Evolutionary conservation across 202 grass and related monocot species (phyloP).

Genomic region (Alloteropsis angusta): DNA sequence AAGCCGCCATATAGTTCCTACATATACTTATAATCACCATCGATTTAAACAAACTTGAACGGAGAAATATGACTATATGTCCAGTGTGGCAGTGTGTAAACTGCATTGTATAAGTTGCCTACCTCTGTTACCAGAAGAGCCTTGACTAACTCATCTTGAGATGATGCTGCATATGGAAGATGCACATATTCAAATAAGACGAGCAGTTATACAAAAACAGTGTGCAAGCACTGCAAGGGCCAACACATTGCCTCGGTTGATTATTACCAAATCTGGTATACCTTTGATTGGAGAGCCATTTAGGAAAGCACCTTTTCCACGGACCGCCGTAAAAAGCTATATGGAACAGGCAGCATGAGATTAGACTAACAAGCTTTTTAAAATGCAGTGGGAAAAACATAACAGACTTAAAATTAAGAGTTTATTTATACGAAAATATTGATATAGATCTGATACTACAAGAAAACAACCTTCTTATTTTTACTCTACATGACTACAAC

Average conservation of each 20-base stretch:
- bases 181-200: slow-evolving; percentile 11
- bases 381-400: neutral
- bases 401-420: neutral
- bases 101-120: neutral
- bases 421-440: neutral
- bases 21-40: neutral
- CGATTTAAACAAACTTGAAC: neutral
- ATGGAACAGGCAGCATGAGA: slow-evolving; percentile 11
- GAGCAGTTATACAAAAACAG: neutral
- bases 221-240: neutral
- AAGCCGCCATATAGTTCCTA: neutral
- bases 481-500: neutral
- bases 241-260: neutral
- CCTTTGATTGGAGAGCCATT: slow-evolving; percentile 90
- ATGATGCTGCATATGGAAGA: slow-evolving; percentile 58
- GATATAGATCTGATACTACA: neutral
- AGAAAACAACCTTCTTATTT: neutral
- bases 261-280: slow-evolving; percentile 13
- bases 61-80: neutral
- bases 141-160: slow-evolving; percentile 82
- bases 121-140: slow-evolving; percentile 98
- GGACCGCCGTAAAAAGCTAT: slow-evolving; percentile 76
- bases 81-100: neutral
- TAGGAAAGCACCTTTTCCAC: slow-evolving; percentile 87
- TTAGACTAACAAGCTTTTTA: neutral